A percentile compares a stretch with the other conserved stretches of the same genome.
phyloP scores from a whole-genome alignment of 805 yeast genomes.

The Lipomyces orientalis region DNA sequence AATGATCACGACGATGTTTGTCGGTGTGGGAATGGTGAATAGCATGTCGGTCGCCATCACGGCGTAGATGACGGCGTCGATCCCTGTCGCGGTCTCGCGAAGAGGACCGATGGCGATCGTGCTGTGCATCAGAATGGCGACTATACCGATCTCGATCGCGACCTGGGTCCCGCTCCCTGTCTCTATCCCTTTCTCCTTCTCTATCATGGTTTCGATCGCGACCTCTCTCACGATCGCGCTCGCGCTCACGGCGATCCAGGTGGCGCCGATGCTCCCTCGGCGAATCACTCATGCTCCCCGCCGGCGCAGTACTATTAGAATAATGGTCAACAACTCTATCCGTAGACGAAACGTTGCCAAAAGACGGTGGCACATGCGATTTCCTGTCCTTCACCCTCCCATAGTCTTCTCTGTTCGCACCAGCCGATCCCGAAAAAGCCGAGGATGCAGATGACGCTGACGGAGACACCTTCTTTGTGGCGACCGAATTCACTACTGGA shows the following conservation, averaged over 20 bases:
- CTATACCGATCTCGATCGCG: not conserved
- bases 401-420: not conserved
- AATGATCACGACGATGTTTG: not conserved
- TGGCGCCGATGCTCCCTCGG: conserved; percentile 5
- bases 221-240: conserved; percentile 18
- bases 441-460: not conserved
- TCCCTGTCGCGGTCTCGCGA: conserved; percentile 8
- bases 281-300: not conserved
- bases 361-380: conserved; percentile 5
- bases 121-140: not conserved
- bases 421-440: not conserved
- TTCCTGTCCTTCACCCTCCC: conserved; percentile 1
- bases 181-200: not conserved
- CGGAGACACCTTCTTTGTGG: not conserved
- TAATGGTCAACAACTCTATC: not conserved
- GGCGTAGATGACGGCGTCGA: not conserved
- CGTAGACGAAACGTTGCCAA: not conserved
- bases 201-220: conserved; percentile 18
- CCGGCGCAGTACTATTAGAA: not conserved
- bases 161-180: conserved; percentile 6
- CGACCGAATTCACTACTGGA: not conserved
- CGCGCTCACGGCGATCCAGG: conserved; percentile 8
- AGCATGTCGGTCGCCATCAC: not conserved
- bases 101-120: not conserved
- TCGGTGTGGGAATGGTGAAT: not conserved